Evolutionary conservation across 495 filamentous ascomycete species (phyloP).

Genomic region (Rostrohypoxylon terebratum): DNA sequence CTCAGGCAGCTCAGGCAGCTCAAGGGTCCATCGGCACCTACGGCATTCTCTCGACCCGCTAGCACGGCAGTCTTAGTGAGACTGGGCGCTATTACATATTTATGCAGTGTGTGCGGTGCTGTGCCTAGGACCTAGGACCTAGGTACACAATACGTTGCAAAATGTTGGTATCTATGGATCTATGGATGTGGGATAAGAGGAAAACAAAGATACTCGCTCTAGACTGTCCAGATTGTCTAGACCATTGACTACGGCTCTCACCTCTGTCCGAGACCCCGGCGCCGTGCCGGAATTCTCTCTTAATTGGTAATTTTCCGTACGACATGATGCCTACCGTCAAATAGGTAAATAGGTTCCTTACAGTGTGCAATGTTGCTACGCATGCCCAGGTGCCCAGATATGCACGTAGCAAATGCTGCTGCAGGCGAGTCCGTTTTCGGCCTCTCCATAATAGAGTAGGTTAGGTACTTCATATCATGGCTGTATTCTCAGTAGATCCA

Average conservation of each 20-base stretch:
- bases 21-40: background rate
- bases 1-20: background rate
- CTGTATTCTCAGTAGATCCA: slow-evolving; percentile 32
- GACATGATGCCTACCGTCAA: slow-evolving; percentile 22
- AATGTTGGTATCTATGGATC: background rate
- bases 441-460: slow-evolving; percentile 26
- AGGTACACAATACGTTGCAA: slow-evolving; percentile 19
- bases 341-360: slow-evolving; percentile 23
- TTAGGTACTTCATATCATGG: slow-evolving; percentile 25
- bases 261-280: slow-evolving; percentile 30
- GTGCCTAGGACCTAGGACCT: too few relatives aligned
- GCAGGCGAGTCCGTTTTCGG: slow-evolving; percentile 38
- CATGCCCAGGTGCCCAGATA: slow-evolving; percentile 21
- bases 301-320: slow-evolving; percentile 19
- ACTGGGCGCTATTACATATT: slow-evolving; percentile 2
- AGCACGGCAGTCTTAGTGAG: slow-evolving; percentile 22
- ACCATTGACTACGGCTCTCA: background rate
- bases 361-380: slow-evolving; percentile 27
- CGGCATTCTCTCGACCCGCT: slow-evolving; percentile 9
- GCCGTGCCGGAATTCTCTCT: slow-evolving; percentile 23
- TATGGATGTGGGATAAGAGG: background rate
- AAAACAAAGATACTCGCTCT: background rate
- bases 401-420: slow-evolving; percentile 14
- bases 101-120: too few relatives aligned
- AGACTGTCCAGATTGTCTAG: background rate